Evolutionary conservation across 768 basidiomycete species (phyloP), one percentile per base, ranked within the genome.

Genomic region (Tricholoma sp.): DNA sequence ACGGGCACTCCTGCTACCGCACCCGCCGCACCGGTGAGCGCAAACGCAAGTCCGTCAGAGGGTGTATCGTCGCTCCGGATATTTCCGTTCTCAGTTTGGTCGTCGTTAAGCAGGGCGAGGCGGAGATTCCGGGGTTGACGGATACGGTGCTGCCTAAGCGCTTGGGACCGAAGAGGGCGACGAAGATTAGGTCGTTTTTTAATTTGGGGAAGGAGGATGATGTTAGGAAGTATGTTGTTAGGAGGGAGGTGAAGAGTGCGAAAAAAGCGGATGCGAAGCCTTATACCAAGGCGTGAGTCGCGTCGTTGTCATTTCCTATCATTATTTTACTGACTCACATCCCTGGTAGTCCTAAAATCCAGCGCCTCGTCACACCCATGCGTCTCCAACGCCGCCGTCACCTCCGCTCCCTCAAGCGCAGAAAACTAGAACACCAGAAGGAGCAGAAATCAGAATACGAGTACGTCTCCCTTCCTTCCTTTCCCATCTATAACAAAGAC

Each of bases 1-100:
- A 96, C 73, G 94, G 94, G 52, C 96, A 98, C 86, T 96, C 95
- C 31, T 98, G 96, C 84, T 98, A 91, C 84, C 93, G 96, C 66
- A 74, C 80, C 63, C 91, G 94, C 70, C 91, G 94, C 74, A 75
- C 80, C 50, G 96, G 96, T 69, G 95, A 99, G 79, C 91, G 96
- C 77, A 94, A 91, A 83, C 91, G 96, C 82, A 98, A 98, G 79
- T 97, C 95, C 67, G 92, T 99, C 60, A 91, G 96, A 61, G 96
- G 96, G 32, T 97, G 94, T 82, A 98, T 98, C 75, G 91, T 98
- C 71, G 94, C 91, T 63, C 83, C 93, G 69, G 95, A 99, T 74
- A 97, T 98, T 66, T 89, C 94, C 55, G 95, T 97, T 59, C 84
- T 99, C 63, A 89, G 91, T 51, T 79, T 95, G 62, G 87, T 95